Evolutionary conservation across 1,139 yeast species (phyloP), one percentile per base, ranked within the genome.

Genomic region (Protomyces pachydermus): DNA sequence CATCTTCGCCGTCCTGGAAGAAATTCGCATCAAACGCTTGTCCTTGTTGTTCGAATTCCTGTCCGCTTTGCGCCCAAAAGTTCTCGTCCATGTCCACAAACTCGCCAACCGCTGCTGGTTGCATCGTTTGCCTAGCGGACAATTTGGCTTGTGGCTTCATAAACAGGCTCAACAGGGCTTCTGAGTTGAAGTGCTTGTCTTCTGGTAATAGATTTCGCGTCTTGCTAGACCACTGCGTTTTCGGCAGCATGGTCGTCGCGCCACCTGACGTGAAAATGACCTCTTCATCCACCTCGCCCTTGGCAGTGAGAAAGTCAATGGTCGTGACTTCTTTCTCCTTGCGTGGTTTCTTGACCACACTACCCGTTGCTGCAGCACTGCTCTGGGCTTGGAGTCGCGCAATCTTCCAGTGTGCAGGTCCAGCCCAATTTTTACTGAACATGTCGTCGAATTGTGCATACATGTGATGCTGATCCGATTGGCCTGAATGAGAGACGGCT

Each of bases 351-450:
- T 65, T 60, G 34, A 38, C 39, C 16, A 60, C 20, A 5, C 6
- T 10, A 6, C 48, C 56, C 10, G 53, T 18, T 23, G 60, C 45
- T 28, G 46, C 48, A 12, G 55, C 20, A 10, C 57, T 5, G 23
- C 54, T 42, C 18, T 60, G 48, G 23, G 57, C 50, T 42, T 75
- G 78, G 65, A 87, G 78, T 34, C 84, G 83, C 53, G 82, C 78
- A 10, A 91, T 88, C 74, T 87, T 88, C 98, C 98, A 93, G 74
- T 90, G 95, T 68, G 89, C 95, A 4, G 97, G 93, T 8, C 97
- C 97, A 53, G 95, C 82, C 96, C 96, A 90, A 72, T 84, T 86
- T 55, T 82, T 80, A 67, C 80, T 84, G 76, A 88, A 76, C 18
- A 83, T 81, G 67, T 83, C 85, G 72, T 89, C 95, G 73, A 89